Percentiles rank a stretch among this genome's conserved stretches.
These are phyloP conservation scores for Herpetomonas tarakana DNA, from an alignment of 208 protist genomes.

Conservation along the genomic window DNA sequence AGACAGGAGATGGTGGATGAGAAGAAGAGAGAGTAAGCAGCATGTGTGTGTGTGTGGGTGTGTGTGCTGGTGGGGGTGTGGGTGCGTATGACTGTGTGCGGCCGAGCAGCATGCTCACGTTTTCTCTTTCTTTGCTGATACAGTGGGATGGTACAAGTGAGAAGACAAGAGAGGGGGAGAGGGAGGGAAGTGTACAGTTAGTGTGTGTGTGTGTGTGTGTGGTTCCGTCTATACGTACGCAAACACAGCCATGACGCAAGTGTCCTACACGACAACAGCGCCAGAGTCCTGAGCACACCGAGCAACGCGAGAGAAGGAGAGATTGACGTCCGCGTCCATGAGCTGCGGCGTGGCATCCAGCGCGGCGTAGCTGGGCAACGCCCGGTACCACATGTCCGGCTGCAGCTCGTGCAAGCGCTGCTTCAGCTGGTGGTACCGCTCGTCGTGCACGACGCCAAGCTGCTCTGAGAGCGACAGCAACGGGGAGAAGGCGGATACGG, in stretches of 20 bases:
- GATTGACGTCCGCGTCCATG: slow-evolving; percentile 10
- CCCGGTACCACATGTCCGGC: slow-evolving; percentile 30
- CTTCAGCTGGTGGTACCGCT: slow-evolving; percentile 19
- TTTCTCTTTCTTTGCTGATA: slow-evolving; percentile 6
- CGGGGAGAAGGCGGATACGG: no score
- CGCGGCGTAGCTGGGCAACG: slow-evolving; percentile 26
- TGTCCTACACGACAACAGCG: background rate
- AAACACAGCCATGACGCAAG: background rate
- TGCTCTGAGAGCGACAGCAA: slow-evolving; percentile 4
- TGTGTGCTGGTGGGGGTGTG: background rate
- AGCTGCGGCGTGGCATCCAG: slow-evolving; percentile 11
- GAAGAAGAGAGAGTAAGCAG: background rate
- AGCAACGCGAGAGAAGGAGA: slow-evolving; percentile 8
- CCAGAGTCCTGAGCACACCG: slow-evolving; percentile 8
- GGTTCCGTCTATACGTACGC: background rate
- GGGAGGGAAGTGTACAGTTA: background rate
- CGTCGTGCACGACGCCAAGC: slow-evolving; percentile 18
- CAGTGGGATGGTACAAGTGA: background rate
- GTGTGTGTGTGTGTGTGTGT: no score
- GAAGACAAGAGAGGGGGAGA: background rate
- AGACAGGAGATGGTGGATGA: no score
- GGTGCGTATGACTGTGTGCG: no score
- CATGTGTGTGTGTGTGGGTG: slow-evolving; percentile 1
- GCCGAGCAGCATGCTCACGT: background rate
- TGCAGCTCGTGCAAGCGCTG: slow-evolving; percentile 19